Evolutionary conservation across 371 early-diverging fungal genomes (phyloP), one percentile per base, ranked within the genome.

Genomic region (Funneliformis caledonium): DNA sequence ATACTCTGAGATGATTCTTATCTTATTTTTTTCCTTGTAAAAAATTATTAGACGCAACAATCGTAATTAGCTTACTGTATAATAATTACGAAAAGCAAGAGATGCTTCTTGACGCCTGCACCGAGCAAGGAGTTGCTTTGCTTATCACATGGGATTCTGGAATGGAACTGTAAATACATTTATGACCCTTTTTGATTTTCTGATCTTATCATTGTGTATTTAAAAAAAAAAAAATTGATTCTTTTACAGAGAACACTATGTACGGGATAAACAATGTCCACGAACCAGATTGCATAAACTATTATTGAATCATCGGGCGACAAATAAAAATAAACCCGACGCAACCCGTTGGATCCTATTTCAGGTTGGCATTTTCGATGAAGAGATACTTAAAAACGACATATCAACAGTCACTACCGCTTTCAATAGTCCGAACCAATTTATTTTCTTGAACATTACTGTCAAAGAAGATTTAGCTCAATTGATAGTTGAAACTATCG

Each of bases 331-430:
- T 26, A 1, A 72, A 7, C 72, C 14, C 31, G 72, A 26, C 9
- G 12, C 26, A 16, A 72, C 50, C 33, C 31, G 33, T 50, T 72
- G 72, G 72, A 72, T 72, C 12, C 31, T 72, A 33, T 72, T 72
- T 72, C 72, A 72, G 31, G 72, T 72, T 22, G 72, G 72, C 1
- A 72, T 72, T 8, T 72, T 72, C 50, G 72, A 72, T 8, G 72
- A 72, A 26, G 72, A 72, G 4, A 26, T 52, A 1, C 52, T 72
- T 50, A 72, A 50, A 26, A n/a, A 72, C 26, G 72, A 72, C 12
- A 50, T 72, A 26, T 72, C 72, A 31, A 72, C 72, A 22, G 50
- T 72, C 16, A 72, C 72, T 5, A 72, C 72, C 14, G 72, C 72
- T 4, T 72, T 72, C 11, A 72, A 72, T 48, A 72, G 52, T 52